Base-by-base conservation (phyloP, 306 rosid genomes). In the Malus sieversii region DNA sequence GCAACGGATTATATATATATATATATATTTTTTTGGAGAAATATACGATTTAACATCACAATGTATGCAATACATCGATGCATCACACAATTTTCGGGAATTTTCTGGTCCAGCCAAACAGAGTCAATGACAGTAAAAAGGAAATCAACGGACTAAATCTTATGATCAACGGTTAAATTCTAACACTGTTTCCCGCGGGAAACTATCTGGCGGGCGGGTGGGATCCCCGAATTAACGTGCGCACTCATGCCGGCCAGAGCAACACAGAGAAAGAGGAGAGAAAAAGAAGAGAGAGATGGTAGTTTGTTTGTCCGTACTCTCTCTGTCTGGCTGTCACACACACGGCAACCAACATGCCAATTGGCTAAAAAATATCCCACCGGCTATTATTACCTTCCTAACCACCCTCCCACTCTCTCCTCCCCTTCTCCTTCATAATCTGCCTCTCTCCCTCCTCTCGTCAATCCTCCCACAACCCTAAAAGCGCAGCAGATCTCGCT, bases 311-410 rank as follows among this genome's bases (percentile, higher is more conserved):
- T 61, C 45, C 61, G 61, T 62, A 62, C 48, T 68, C 70, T 15
- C 74, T 29, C 42, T 29, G 53, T 22, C 75, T 48, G 71, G 67
- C 80, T 79, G 77, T 74, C 89, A 66, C 82, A 72, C 82, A 69
- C 75, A 62, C 29, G 5, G 8, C 77, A 44, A 7, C 23, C 57
- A 69, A 53, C 68, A 18, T 4, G 57, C 2, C 1, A 23, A 23
- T 64, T 30, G 44, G 18, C 42, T 9, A 30, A 29, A 10, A 89
- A 78, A 30, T 75, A 88, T 79, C 96, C 87, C 90, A 85, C 89
- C 86, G 52, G 77, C 74, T 0, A 62, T 85, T 85, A 84, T 92
- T 90, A 85, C 90, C 87, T 76, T 88, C 51, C 52, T 84, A 77
- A 10, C 97, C 90, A 80, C 90, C 76, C 65, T 81, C 18, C 68